Evolutionary conservation across 148 eudicot genomes (phyloP).

Genomic region (Silene uniflora): DNA sequence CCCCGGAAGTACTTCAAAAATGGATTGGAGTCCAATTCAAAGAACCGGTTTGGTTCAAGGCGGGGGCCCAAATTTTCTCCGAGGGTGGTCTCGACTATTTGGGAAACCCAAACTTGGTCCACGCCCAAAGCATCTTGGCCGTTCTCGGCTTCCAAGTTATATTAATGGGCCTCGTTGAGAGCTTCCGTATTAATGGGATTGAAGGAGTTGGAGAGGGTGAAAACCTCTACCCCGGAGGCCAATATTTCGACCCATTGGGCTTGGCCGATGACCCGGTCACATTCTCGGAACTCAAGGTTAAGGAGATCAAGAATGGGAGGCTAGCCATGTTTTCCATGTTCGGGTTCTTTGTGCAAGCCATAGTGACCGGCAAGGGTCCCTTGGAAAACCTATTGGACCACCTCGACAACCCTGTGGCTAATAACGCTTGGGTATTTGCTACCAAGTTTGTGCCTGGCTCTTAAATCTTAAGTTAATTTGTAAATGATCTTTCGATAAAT

Average conservation of each 20-base stretch:
- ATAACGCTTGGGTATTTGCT: slow-evolving; percentile 90
- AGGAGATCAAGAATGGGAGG: slow-evolving; percentile 81
- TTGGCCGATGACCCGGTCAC: slow-evolving; percentile 72
- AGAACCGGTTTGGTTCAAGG: slow-evolving; percentile 93
- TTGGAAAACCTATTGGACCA: slow-evolving; percentile 82
- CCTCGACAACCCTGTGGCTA: slow-evolving; percentile 80
- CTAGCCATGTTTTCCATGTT: slow-evolving; percentile 89
- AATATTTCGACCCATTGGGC: slow-evolving; percentile 75
- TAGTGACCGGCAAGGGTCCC: slow-evolving; percentile 79
- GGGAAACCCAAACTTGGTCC: slow-evolving; percentile 84
- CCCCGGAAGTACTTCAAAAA: slow-evolving; percentile 77
- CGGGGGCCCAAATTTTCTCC: slow-evolving; percentile 78
- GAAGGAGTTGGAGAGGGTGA: slow-evolving; percentile 79
- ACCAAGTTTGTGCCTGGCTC: slow-evolving; percentile 80
- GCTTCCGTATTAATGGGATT: slow-evolving; percentile 77
- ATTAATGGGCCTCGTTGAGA: slow-evolving; percentile 83
- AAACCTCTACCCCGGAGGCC: slow-evolving; percentile 77
- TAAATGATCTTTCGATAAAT: slow-evolving; percentile 14
- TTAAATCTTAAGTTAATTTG: slow-evolving; percentile 37
- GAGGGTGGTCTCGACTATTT: slow-evolving; percentile 83
- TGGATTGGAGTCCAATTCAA: slow-evolving; percentile 71
- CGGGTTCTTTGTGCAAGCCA: slow-evolving; percentile 85
- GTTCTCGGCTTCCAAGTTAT: slow-evolving; percentile 67
- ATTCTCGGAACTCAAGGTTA: slow-evolving; percentile 83
- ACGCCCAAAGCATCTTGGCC: slow-evolving; percentile 82